A percentile compares a stretch with the other conserved stretches of the same genome.
Conservation (phyloP, 805 yeast species). For the Candida railenensis region DNA sequence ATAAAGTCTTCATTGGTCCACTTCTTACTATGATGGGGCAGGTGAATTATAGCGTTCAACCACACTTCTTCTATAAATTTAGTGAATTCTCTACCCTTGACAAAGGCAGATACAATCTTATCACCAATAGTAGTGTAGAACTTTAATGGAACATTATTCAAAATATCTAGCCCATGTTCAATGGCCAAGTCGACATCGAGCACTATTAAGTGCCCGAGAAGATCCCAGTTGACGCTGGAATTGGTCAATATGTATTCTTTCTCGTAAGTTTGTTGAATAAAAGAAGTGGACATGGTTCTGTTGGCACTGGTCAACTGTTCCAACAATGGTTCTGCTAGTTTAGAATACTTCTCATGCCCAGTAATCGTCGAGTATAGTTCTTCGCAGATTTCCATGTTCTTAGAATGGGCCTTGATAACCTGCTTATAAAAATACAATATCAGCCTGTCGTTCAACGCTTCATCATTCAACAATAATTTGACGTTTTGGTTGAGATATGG, state of each 20-base stretch:
- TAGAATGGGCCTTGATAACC: slow-evolving; percentile 29
- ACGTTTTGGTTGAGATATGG: slow-evolving; percentile 26
- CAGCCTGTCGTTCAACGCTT: slow-evolving; percentile 8
- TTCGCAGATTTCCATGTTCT: slow-evolving; percentile 45
- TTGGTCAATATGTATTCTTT: slow-evolving; percentile 16
- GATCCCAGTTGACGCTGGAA: slow-evolving; percentile 36
- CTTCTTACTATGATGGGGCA: slow-evolving; percentile 6
- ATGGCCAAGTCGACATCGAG: slow-evolving; percentile 63
- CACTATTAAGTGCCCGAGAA: slow-evolving; percentile 47
- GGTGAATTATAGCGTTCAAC: slow-evolving; percentile 24
- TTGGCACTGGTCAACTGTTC: slow-evolving; percentile 48
- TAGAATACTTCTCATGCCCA: slow-evolving; percentile 26
- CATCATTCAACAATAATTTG: slow-evolving; percentile 21
- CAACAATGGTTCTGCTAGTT: slow-evolving; percentile 43
- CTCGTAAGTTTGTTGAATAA: slow-evolving; percentile 43
- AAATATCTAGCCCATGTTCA: slow-evolving; percentile 34
- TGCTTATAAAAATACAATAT: slow-evolving; percentile 20
- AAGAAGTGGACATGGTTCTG: slow-evolving; percentile 52
- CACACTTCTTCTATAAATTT: slow-evolving; percentile 47
- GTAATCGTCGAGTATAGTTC: slow-evolving; percentile 44
- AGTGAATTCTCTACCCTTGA: slow-evolving; percentile 57
- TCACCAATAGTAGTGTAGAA: slow-evolving; percentile 13
- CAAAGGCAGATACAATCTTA: slow-evolving; percentile 46
- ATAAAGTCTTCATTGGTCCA: slow-evolving; percentile 32
- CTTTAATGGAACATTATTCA: slow-evolving; percentile 14